Evolutionary conservation across 73 alveolate species (phyloP), one percentile per base, ranked within the genome.

Genomic region (Paramecium sexaurelia): DNA sequence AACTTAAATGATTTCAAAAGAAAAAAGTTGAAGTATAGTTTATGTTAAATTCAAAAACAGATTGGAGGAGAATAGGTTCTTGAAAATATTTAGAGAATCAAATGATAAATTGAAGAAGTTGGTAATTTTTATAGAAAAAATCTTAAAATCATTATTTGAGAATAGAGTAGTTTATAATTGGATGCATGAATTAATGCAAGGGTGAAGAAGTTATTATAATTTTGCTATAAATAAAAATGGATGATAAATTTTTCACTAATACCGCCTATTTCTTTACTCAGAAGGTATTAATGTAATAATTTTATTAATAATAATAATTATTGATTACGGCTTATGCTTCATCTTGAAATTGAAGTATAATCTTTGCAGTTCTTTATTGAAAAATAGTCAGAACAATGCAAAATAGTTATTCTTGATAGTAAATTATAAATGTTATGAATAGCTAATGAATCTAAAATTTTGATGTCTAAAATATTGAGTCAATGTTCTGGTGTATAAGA

Each of bases 331-430:
- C 67, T 20, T 6, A 71, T 71, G 86, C 86, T 71, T 36, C 86
- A 71, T 71, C 56, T 71, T n/a, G 86, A 71, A 19, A 22, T 71
- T 24, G 86, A 71, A 71, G 57, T 71, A 35, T 40, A 71, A 71
- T 33, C 55, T 71, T 19, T 71, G 22, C 56, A 71, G 43, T 71
- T 71, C 56, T 71, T 7, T 19, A 71, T 71, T 35, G 36, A 36
- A 27, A 27, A 33, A 35, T 22, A 37, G 3, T 10, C 56, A 33
- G 86, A 36, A 19, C 11, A 35, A 35, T 71, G 86, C 43, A 27
- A 19, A 22, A 71, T 71, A 37, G 11, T 27, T 17, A 15, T 71
- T 29, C 32, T 35, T 37, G 86, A 71, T 36, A 20, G 86, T 71
- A 71, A 35, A 2, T 20, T 71, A 33, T n/a, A 33, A 35, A 10